Evolutionary conservation across 805 yeast species (phyloP), one percentile per base, ranked within the genome.

Genomic region (Yamadazyma nakazawae): DNA sequence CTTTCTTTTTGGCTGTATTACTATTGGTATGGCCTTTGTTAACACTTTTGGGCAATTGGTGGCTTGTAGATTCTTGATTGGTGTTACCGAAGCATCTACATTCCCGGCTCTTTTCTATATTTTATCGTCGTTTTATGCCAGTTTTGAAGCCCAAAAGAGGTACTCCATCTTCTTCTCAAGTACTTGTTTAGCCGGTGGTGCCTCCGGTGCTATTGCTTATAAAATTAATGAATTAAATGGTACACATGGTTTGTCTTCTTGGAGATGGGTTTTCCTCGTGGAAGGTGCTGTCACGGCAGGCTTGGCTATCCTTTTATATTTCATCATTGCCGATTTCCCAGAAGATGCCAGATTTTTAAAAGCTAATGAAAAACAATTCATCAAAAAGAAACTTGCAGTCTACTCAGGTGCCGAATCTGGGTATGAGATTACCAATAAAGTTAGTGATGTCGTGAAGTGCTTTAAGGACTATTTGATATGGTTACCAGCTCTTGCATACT

Each of bases 101-200:
- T 85, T 84, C 68, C 91, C 91, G 1, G 84, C 88, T 17, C 80
- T 85, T 53, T 85, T 85, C 61, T 85, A 84, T 61, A 72, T 85
- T 47, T 70, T 85, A 57, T 72, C 85, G 34, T 79, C 80, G 63
- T 85, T 82, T 68, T 85, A 85, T 64, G 68, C 80, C 34, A 75
- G 82, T 43, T 63, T 64, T 14, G 91, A 85, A 62, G 77, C 88
- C 11, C 88, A 84, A 65, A 76, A 82, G 59, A 67, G 92, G 43
- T 84, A 82, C 62, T 75, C 85, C 31, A 76, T 81, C 44, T 85
- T 85, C 64, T 84, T 85, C 67, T 71, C 84, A 30, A 80, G 85
- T 40, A 83, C 91, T 3, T 79, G 85, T 52, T 71, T 86, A 45
- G 88, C 91, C 2, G 91, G 94, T 60, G 90, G 87, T 19, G 85